Conservation (phyloP, 441 rosid species). For the Pelargonium fulgidum region DNA sequence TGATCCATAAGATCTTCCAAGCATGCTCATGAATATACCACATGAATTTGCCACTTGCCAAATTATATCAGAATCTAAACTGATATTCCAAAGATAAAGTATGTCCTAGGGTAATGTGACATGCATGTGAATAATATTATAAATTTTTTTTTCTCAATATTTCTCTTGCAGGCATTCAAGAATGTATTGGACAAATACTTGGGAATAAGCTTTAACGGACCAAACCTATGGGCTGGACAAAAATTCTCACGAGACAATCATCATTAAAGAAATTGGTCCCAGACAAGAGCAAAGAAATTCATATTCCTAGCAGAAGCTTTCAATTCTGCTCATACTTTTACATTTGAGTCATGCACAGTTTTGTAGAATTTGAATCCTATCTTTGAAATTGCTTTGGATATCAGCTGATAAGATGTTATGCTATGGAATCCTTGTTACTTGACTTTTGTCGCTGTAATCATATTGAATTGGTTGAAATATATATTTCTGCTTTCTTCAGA, state of each 20-base stretch:
- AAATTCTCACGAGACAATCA: conserved; percentile 22
- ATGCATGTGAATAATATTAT: background rate
- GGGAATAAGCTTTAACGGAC: conserved; percentile 41
- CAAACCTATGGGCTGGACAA: conserved; percentile 23
- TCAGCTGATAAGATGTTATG: conserved; percentile 24
- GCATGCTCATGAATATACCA: too few relatives aligned
- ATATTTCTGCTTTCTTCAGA: too few relatives aligned
- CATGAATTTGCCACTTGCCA: too few relatives aligned
- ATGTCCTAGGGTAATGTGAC: too few relatives aligned
- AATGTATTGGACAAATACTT: conserved; percentile 53
- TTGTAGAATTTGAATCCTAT: conserved; percentile 36
- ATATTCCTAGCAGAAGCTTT: conserved; percentile 37
- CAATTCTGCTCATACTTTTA: conserved; percentile 35
- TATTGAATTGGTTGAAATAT: conserved; percentile 9
- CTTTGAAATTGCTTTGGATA: conserved; percentile 29
- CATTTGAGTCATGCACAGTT: conserved; percentile 32
- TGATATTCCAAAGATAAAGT: too few relatives aligned
- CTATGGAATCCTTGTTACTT: conserved; percentile 19
- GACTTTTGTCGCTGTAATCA: conserved; percentile 15
- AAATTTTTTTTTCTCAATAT: conserved; percentile 9
- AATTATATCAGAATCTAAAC: too few relatives aligned
- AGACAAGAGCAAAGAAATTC: conserved; percentile 26
- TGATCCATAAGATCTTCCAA: too few relatives aligned
- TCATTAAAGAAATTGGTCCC: conserved; percentile 31
- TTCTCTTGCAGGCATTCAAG: conserved; percentile 59